A percentile compares a stretch with the other conserved stretches of the same genome.
phyloP scores from a whole-genome alignment of 2,329 filamentous ascomycete genomes.

The Aureobasidium sp. region DNA sequence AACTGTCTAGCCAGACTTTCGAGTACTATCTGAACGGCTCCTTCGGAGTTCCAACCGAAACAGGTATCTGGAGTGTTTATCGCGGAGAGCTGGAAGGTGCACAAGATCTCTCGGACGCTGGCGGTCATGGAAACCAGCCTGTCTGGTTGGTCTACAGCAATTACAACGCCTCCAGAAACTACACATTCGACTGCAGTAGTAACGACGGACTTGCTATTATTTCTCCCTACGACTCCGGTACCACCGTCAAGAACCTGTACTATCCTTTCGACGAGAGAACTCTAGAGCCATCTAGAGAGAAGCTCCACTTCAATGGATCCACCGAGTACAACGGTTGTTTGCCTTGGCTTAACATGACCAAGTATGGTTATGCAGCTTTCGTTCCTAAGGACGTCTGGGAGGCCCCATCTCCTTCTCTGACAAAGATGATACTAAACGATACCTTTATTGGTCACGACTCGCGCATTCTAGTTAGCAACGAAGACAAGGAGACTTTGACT shows the following conservation, averaged over 20 bases:
- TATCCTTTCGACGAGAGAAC: constrained; percentile 51
- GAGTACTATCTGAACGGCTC: constrained; percentile 46
- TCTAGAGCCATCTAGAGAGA: constrained; percentile 39
- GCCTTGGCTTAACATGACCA: constrained; percentile 42
- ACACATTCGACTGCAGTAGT: constrained; percentile 49
- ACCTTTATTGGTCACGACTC: constrained; percentile 46
- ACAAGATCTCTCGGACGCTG: constrained; percentile 41
- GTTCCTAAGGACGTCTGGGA: constrained; percentile 46
- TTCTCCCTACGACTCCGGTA: constrained; percentile 46
- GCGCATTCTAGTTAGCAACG: constrained; percentile 43
- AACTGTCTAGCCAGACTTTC: constrained; percentile 50
- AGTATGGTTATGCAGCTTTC: constrained; percentile 53
- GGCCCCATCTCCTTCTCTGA: constrained; percentile 49
- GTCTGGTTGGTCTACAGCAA: constrained; percentile 49
- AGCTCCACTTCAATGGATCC: constrained; percentile 42
- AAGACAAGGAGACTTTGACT: constrained; percentile 36
- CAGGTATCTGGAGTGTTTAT: constrained; percentile 52
- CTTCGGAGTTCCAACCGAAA: constrained; percentile 45
- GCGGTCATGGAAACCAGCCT: constrained; percentile 22
- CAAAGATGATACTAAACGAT: constrained; percentile 44
- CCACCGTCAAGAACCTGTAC: constrained; percentile 55
- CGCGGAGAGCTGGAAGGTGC: constrained; percentile 38
- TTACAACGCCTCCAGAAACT: constrained; percentile 41
- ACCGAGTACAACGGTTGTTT: constrained; percentile 48
- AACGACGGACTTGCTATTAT: constrained; percentile 43